Base-by-base conservation (phyloP, 139 green algal genomes). In the Picochlorum sp. region DNA sequence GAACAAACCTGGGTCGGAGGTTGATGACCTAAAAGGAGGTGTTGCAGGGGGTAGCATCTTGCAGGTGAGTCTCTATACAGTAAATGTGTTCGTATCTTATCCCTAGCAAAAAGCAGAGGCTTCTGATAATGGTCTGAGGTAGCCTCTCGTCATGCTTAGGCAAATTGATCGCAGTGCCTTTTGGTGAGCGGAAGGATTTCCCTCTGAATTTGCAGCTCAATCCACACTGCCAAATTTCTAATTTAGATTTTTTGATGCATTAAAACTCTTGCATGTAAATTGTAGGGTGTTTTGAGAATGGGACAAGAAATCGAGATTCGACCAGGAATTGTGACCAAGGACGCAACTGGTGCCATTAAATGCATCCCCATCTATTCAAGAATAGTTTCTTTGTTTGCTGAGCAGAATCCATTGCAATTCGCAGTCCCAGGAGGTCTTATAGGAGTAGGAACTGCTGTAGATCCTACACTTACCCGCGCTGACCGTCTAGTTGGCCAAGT, bases 381-480 rank as follows among this genome's bases (percentile, higher is more conserved):
- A 68, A 96, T 99, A 70, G 85, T 97, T 18, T 85, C 84, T 24
- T 78, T 99, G 33, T 90, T 95, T 57, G 90, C 93, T n/a, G 93
- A 99, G 78, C 73, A 90, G 64, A 97, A 97, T 70, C 73, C 84
- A 68, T 80, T 98, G 70, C 83, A 98, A 79, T 99, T 85, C 62
- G 93, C 93, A 9, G 93, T 97, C 39, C 93, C 93, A 1, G 93
- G 93, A 8, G 93, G 93, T 13, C 84, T 99, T 51, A 99, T 99
- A 59, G 93, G 93, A 25, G 88, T 98, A 14, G 93, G 93, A n/a
- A 96, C 93, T 6, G 98, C 91, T 24, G 89, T 98, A 28, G 93
- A 99, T 77, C 93, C 93, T 32, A 98, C 90, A 8, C 80, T 99
- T 26, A 99, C 93, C 3, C 74, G 93, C 6, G 93, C 93, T 2